Base-by-base conservation (phyloP, 108 stramenopile genomes). In the Nannochloropsis oceanica region DNA sequence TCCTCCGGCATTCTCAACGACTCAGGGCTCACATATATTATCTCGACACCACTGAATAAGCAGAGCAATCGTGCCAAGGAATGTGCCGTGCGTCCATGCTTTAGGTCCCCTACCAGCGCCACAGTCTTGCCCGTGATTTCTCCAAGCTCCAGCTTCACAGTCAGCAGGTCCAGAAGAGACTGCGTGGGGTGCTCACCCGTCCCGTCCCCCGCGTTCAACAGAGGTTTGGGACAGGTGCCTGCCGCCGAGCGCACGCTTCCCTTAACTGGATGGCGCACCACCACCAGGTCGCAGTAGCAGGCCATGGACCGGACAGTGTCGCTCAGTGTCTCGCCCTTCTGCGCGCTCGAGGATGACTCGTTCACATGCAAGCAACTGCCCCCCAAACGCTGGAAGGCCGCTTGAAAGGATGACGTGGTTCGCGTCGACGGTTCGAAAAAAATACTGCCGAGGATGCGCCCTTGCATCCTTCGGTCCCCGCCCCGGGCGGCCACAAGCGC, bases 151-250 rank as follows among this genome's bases (percentile, higher is more conserved):
- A 94, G 91, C 73, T 86, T 89, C 82, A 99, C 93, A 13, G 99
- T 98, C 90, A 93, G 97, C 25, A 94, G 84, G 90, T 99, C 99
- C 92, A 99, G 94, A 25, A 99, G 87, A 11, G 99, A 97, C 88
- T 99, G 99, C 8, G 99, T 97, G 0, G 99, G 98, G 90, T 99
- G 99, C 86, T 99, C 96, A 34, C 96, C 97, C 12, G 93, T 91
- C 12, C 98, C 99, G 90, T 97, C 96, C 20, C 99, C 98, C 14
- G 96, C 98, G 94, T 99, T 99, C 27, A 99, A 83, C 42, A 97
- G 92, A 0, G 98, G 98, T 82, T 92, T 89, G 12, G 42, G 90
- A 85, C 73, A 26, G 12, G 82, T 86, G 24, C 43, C 26, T 18
- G 83, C 83, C 0, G 92, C 92, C n/a, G 59, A 73, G 44, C 24